Conservation (phyloP, 2,329 filamentous ascomycete species). For the Cyphellophora europaea region DNA sequence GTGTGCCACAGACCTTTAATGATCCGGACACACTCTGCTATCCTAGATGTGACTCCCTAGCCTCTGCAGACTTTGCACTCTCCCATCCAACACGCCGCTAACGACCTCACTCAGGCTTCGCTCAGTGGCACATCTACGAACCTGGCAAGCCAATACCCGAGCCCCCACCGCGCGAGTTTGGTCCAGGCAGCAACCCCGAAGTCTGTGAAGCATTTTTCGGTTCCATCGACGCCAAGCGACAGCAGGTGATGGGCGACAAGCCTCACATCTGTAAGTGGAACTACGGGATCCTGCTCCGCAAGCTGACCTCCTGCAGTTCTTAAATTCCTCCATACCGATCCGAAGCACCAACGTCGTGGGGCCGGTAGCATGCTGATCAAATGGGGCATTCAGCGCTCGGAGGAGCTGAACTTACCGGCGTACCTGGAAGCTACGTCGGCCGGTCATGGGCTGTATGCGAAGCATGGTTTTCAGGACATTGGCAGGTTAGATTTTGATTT, state of each 20-base stretch:
- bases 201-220: constrained; percentile 38
- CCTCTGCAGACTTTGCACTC: too few relatives aligned
- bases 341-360: too few relatives aligned
- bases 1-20: constrained; percentile 31
- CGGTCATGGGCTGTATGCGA: constrained; percentile 8
- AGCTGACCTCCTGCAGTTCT: background rate
- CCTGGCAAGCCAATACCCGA: constrained; percentile 1
- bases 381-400: constrained; percentile 13
- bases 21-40: too few relatives aligned
- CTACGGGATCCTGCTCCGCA: background rate
- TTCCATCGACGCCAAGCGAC: constrained; percentile 33
- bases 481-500: constrained; percentile 8
- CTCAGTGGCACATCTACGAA: constrained; percentile 33
- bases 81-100: too few relatives aligned
- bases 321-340: background rate
- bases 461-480: constrained; percentile 11
- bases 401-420: constrained; percentile 9
- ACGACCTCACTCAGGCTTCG: too few relatives aligned
- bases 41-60: too few relatives aligned
- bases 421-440: constrained; percentile 12
- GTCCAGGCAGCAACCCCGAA: constrained; percentile 34
- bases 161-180: constrained; percentile 21
- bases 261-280: constrained; percentile 33
- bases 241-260: constrained; percentile 31
- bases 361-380: constrained; percentile 10